These are phyloP conservation scores for Phytopythium oedochilum DNA, from an alignment of 352 stramenopile genomes.

Conservation along the genomic window DNA sequence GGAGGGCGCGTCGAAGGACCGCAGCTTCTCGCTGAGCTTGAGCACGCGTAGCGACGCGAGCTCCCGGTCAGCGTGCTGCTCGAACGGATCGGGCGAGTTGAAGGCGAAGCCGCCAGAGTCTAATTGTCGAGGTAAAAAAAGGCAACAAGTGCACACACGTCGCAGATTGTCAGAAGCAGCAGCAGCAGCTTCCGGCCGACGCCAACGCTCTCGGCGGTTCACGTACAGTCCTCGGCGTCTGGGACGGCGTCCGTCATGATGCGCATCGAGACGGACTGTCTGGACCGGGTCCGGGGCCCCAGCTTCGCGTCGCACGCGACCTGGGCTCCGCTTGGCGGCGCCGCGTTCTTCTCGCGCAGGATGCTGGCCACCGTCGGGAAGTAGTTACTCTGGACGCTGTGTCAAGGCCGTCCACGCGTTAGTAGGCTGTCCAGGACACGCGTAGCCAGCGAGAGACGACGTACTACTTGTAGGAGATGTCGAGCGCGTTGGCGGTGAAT, in stretches of 20 bases:
- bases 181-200: background rate
- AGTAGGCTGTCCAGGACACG: too few species aligned
- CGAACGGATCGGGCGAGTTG: slow-evolving; percentile 29
- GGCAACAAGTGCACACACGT: slow-evolving; percentile 13
- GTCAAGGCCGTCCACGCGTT: background rate
- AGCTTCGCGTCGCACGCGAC: slow-evolving; percentile 27
- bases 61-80: slow-evolving; percentile 16
- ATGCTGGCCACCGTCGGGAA: slow-evolving; percentile 65
- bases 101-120: slow-evolving; percentile 51
- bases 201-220: background rate
- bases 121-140: slow-evolving; percentile 16
- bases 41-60: slow-evolving; percentile 39
- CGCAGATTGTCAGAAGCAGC: slow-evolving; percentile 5
- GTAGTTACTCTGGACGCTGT: slow-evolving; percentile 54
- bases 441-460: too few species aligned
- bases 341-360: slow-evolving; percentile 53
- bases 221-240: slow-evolving; percentile 28
- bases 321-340: slow-evolving; percentile 34
- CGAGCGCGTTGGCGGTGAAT: slow-evolving; percentile 48
- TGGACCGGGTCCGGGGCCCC: slow-evolving; percentile 4
- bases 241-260: slow-evolving; percentile 9
- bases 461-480: slow-evolving; percentile 71
- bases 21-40: slow-evolving; percentile 27
- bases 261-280: slow-evolving; percentile 5
- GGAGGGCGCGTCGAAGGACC: slow-evolving; percentile 10